Base-by-base conservation (phyloP, 208 protist genomes). In the Leishmania tarentolae region DNA sequence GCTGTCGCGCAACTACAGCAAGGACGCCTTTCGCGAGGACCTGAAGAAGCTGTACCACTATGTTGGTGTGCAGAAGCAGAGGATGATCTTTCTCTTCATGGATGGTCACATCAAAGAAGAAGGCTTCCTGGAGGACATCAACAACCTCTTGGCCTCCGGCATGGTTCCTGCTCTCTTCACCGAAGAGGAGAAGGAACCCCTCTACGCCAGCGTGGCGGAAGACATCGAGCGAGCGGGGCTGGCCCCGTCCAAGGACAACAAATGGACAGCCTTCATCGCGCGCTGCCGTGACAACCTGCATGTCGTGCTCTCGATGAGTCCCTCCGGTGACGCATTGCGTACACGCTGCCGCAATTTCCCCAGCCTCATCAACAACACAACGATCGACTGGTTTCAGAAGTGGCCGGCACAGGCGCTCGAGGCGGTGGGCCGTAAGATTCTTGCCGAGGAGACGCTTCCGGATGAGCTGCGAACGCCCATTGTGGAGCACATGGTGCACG, bases 381-480 rank as follows among this genome's bases (percentile, higher is more conserved):
- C 98, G 44, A 99, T 99, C 80, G 99, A 99, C 86, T 99, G 99
- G 99, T 99, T 99, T 87, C 91, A 97, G 79, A 98, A 99, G 86
- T 99, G 99, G 99, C 98, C 99, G 28, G 82, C 96, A 61, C 94
- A 99, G 86, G 99, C 99, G 15, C 95, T 99, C 35, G 82, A 96
- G 79, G 96, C 98, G 24, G 99, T 99, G 17, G 96, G 97, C 47
- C 81, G 84, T 24, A 93, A 94, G 74, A 84, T 97, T 46, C 85
- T 99, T 0, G 91, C 90, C 5, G 89, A 98, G 44, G 94, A 98
- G 84, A 90, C 96, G 78, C 85, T 99, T 42, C 92, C 98, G 0
- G 90, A 95, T n/a, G 90, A 98, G 63, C 77, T 95, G 78, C 93
- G 95, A 37, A 72, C 88, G 59, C 61, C 85, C 9, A 98, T 99